These are phyloP conservation scores for Trichoderma aggressivum DNA, from an alignment of 2,329 filamentous ascomycete genomes.

Conservation along the genomic window DNA sequence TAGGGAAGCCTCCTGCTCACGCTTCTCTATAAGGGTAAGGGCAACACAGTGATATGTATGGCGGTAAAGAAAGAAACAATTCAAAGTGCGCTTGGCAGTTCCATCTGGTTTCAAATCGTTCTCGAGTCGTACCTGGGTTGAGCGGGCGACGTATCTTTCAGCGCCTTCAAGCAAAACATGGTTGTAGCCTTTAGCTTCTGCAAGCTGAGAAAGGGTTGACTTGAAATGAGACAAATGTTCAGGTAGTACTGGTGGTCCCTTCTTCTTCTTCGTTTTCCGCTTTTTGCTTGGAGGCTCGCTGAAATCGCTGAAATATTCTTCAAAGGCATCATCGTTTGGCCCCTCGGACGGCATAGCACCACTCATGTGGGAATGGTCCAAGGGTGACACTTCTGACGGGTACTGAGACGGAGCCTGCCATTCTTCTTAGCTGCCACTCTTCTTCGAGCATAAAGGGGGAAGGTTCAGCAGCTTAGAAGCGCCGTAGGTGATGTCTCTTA, in stretches of 20 bases:
- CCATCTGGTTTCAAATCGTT: too few species aligned
- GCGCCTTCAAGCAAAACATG: too few species aligned
- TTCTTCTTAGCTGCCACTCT: background rate
- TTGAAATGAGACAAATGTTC: accelerated
- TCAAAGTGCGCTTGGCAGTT: constrained; percentile 89
- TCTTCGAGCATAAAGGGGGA: background rate
- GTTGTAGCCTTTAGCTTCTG: background rate
- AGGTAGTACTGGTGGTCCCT: background rate
- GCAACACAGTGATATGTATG: constrained; percentile 68
- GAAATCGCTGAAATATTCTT: background rate
- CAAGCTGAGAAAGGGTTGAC: background rate
- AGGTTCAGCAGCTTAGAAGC: background rate
- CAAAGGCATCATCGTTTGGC: background rate
- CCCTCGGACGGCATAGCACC: background rate
- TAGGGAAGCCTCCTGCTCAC: constrained; percentile 88
- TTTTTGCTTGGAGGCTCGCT: background rate
- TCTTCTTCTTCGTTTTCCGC: constrained; percentile 25
- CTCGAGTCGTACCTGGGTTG: background rate
- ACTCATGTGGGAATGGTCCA: background rate
- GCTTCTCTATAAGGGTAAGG: constrained; percentile 43
- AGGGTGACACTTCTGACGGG: background rate
- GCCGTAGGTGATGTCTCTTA: background rate
- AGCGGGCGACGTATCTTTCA: background rate
- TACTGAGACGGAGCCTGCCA: background rate
- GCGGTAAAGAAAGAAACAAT: constrained; percentile 96